phyloP scores from a whole-genome alignment of 208 protist species.

The Leishmania amazonensis region DNA sequence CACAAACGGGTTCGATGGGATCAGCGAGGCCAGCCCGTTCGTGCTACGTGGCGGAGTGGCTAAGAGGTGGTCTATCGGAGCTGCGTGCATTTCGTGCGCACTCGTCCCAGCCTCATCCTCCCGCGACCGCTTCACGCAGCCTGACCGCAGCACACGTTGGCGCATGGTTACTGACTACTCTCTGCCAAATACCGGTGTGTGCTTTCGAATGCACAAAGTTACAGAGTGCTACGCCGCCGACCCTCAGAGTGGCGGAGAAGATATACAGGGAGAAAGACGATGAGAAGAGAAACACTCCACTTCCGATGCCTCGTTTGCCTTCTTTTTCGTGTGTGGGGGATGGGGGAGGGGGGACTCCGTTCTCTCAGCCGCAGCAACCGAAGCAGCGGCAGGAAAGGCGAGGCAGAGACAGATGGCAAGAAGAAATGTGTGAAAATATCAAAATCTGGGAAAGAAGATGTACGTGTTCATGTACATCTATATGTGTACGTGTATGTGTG shows the following conservation, averaged over 20 bases:
- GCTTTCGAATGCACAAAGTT: background rate
- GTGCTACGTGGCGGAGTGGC: conserved; percentile 28
- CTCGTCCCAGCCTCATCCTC: conserved; percentile 10
- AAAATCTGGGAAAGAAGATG: background rate
- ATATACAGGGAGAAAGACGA: background rate
- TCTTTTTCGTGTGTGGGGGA: background rate
- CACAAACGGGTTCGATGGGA: conserved; percentile 37
- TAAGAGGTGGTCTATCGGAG: conserved; percentile 28
- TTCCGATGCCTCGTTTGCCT: background rate
- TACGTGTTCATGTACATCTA: background rate
- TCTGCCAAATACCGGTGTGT: background rate
- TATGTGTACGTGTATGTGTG: background rate
- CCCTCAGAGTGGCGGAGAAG: background rate
- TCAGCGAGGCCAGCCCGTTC: conserved; percentile 15
- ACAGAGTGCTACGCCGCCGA: background rate
- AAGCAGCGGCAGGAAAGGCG: background rate
- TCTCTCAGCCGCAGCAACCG: background rate
- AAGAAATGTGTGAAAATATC: background rate
- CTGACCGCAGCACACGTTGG: background rate
- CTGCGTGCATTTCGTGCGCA: background rate
- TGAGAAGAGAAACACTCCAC: background rate
- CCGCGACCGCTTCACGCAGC: conserved; percentile 19
- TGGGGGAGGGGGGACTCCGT: background rate
- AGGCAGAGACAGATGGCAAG: background rate
- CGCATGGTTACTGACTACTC: conserved; percentile 1